Percentiles rank a stretch among this genome's conserved stretches.
These are phyloP conservation scores for Pyricularia sp. DNA, from an alignment of 2,329 filamentous ascomycete species.

Conservation along the genomic window DNA sequence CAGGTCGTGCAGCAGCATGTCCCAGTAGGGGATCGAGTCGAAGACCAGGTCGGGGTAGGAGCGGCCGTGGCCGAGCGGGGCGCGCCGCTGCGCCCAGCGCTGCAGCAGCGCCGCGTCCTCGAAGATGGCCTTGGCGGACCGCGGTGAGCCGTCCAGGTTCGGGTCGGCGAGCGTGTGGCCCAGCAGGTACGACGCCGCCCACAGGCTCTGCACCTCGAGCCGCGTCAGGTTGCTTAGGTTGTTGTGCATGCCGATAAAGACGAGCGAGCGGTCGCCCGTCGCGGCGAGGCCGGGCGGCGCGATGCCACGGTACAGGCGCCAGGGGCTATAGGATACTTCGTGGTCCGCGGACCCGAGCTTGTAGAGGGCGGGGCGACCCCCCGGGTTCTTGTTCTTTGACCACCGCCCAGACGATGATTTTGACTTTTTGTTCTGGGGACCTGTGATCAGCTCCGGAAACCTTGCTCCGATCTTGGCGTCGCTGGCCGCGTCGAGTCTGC, in stretches of 20 bases:
- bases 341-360: background rate
- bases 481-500: slow-evolving; percentile 7
- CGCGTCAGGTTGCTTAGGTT: slow-evolving; percentile 33
- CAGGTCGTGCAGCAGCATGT: slow-evolving; percentile 44
- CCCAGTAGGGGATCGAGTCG: slow-evolving; percentile 49
- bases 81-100: slow-evolving; percentile 41
- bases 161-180: slow-evolving; percentile 12
- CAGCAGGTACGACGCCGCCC: slow-evolving; percentile 48
- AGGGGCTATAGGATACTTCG: slow-evolving; percentile 10
- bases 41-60: slow-evolving; percentile 46
- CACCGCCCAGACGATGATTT: background rate
- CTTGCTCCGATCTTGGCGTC: slow-evolving; percentile 9
- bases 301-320: slow-evolving; percentile 18
- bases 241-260: slow-evolving; percentile 36
- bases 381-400: too few relatives aligned
- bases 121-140: slow-evolving; percentile 6
- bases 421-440: slow-evolving; percentile 4
- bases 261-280: slow-evolving; percentile 30
- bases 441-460: slow-evolving; percentile 11
- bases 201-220: slow-evolving; percentile 39
- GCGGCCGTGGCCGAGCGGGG: slow-evolving; percentile 40
- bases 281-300: slow-evolving; percentile 19
- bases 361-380: background rate
- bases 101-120: slow-evolving; percentile 37
- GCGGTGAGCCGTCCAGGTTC: background rate